A percentile compares a stretch with the other conserved stretches of the same genome.
Evolutionary conservation across 164 flowering plant species (phyloP).

Genomic region (Annona squamosa): DNA sequence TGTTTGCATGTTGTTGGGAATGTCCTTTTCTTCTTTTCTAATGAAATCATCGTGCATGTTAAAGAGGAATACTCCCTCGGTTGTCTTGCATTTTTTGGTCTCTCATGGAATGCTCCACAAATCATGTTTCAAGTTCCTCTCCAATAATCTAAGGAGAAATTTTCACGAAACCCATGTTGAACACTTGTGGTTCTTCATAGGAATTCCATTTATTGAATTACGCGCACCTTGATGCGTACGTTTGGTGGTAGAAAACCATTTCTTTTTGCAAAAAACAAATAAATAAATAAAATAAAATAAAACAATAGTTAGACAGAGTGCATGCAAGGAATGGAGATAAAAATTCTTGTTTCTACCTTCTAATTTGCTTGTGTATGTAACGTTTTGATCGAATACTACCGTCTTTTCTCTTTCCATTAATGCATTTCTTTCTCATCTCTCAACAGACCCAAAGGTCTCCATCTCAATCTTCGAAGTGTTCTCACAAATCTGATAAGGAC

Average conservation of each 20-base stretch:
- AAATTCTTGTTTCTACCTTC: not conserved
- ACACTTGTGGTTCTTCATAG: not conserved
- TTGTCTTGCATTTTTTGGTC: too few relatives aligned
- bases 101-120: not conserved
- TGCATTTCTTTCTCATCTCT: not conserved
- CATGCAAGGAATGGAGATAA: not conserved
- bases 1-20: not conserved
- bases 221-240: not conserved
- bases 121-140: not conserved
- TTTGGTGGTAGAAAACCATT: not conserved
- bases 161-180: not conserved
- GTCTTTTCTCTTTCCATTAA: not conserved
- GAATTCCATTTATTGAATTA: not conserved
- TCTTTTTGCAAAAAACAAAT: not conserved
- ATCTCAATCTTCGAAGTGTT: not conserved
- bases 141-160: not conserved
- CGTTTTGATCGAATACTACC: not conserved
- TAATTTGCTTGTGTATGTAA: not conserved
- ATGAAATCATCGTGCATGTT: not conserved
- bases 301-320: not conserved
- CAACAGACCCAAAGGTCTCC: not conserved
- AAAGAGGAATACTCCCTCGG: not conserved
- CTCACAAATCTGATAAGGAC: not conserved
- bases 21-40: not conserved
- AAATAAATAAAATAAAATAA: not conserved